Percentiles rank a stretch among this genome's conserved stretches.
Evolutionary conservation across 805 yeast species (phyloP).

Genomic region (Barnettozyma wickerhamii): DNA sequence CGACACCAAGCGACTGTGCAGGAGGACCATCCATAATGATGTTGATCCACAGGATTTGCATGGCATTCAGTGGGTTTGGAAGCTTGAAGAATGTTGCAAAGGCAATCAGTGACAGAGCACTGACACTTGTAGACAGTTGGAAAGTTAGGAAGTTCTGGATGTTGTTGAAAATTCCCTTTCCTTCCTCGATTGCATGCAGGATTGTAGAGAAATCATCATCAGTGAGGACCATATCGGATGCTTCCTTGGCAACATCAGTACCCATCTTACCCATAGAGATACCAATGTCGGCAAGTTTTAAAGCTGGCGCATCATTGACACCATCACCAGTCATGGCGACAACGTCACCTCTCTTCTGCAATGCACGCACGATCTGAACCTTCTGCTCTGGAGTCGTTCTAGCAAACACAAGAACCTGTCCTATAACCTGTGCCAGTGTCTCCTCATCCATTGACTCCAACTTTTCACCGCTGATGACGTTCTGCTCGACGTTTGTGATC

Average conservation of each 20-base stretch:
- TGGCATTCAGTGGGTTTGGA: slow-evolving; percentile 94
- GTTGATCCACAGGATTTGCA: slow-evolving; percentile 98
- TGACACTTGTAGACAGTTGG: slow-evolving; percentile 93
- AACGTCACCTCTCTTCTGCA: slow-evolving; percentile 86
- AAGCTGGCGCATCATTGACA: slow-evolving; percentile 98
- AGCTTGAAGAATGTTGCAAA: slow-evolving; percentile 80
- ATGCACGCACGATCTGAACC: slow-evolving; percentile 81
- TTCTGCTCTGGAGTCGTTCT: slow-evolving; percentile 95
- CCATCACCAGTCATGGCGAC: slow-evolving; percentile 99
- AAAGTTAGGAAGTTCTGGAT: slow-evolving; percentile 93
- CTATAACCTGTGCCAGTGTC: slow-evolving; percentile 69
- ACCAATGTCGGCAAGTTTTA: slow-evolving; percentile 93
- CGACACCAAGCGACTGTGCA: slow-evolving; percentile 96
- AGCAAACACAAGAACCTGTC: slow-evolving; percentile 84
- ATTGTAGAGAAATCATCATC: slow-evolving; percentile 97
- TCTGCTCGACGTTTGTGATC: slow-evolving; percentile 51
- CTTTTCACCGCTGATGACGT: slow-evolving; percentile 82
- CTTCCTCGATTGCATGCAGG: slow-evolving; percentile 90
- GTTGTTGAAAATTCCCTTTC: slow-evolving; percentile 94
- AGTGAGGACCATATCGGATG: slow-evolving; percentile 95
- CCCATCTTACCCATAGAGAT: slow-evolving; percentile 93
- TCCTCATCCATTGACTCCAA: slow-evolving; percentile 71
- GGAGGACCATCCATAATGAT: slow-evolving; percentile 99
- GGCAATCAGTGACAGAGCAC: slow-evolving; percentile 88
- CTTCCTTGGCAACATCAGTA: slow-evolving; percentile 98